Percentiles rank a stretch among this genome's conserved stretches.
Conservation (phyloP, 805 yeast genomes). For the Lachancea thermotolerans region DNA sequence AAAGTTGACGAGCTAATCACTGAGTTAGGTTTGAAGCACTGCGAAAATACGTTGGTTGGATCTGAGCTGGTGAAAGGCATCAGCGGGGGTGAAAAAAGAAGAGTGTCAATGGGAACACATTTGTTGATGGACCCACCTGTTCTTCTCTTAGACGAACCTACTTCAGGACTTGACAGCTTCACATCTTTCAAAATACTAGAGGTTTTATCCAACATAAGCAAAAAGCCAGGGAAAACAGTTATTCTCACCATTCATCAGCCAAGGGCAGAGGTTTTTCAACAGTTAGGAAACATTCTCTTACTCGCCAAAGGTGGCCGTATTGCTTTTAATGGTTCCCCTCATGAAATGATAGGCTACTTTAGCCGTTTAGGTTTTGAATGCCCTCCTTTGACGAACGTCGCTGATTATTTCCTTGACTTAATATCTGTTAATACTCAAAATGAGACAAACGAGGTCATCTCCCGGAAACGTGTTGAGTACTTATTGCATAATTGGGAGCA, state of each 20-base stretch:
- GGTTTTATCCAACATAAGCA: slow-evolving; percentile 51
- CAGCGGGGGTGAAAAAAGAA: slow-evolving; percentile 85
- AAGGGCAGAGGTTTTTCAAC: slow-evolving; percentile 52
- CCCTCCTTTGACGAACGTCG: slow-evolving; percentile 59
- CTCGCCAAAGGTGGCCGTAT: slow-evolving; percentile 69
- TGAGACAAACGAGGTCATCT: slow-evolving; percentile 35
- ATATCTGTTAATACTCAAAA: slow-evolving; percentile 51
- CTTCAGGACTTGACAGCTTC: slow-evolving; percentile 79
- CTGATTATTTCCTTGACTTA: slow-evolving; percentile 67
- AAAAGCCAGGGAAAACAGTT: slow-evolving; percentile 53
- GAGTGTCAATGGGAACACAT: slow-evolving; percentile 79
- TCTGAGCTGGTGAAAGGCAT: slow-evolving; percentile 57
- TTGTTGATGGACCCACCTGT: slow-evolving; percentile 65
- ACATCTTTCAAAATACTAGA: slow-evolving; percentile 64
- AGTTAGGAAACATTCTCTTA: slow-evolving; percentile 65
- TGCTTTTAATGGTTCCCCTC: slow-evolving; percentile 56
- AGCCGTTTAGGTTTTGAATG: slow-evolving; percentile 43
- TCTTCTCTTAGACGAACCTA: slow-evolving; percentile 77
- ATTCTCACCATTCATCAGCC: slow-evolving; percentile 83
- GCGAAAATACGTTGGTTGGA: slow-evolving; percentile 70
- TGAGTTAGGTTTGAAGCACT: slow-evolving; percentile 65
- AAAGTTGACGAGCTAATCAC: slow-evolving; percentile 53
- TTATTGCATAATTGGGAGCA: slow-evolving; percentile 37
- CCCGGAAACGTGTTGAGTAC: slow-evolving; percentile 35
- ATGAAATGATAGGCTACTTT: slow-evolving; percentile 43